Evolutionary conservation across 225 moss, liverwort and hornwort species (phyloP).

Genomic region (Thuidium tamariscinum): DNA sequence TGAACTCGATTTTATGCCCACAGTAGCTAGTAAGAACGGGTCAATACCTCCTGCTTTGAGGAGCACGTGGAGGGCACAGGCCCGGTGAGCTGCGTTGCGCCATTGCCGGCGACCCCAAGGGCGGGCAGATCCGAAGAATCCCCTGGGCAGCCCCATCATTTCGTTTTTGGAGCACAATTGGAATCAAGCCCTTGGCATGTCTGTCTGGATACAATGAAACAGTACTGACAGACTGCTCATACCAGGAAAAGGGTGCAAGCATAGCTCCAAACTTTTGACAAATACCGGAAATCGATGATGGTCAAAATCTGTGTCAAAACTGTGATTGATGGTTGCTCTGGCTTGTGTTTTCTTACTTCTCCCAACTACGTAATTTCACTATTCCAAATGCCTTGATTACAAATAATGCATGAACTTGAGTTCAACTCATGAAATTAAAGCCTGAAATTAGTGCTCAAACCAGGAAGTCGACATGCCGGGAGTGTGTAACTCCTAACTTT

Average conservation of each 20-base stretch:
- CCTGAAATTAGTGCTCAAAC: neutral
- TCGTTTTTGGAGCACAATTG: neutral
- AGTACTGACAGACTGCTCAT: neutral
- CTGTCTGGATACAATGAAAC: neutral
- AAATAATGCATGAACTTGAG: neutral
- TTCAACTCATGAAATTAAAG: neutral
- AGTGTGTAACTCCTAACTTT: neutral
- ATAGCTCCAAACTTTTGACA: neutral
- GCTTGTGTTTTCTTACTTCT: neutral
- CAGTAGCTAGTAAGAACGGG: neutral
- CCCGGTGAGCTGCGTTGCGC: neutral
- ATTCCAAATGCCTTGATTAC: neutral
- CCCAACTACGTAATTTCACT: neutral
- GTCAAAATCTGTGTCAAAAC: neutral
- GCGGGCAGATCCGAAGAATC: neutral
- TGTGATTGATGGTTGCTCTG: neutral
- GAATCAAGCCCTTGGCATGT: neutral
- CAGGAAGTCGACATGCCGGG: neutral
- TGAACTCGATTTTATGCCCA: neutral
- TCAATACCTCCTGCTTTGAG: neutral
- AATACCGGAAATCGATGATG: neutral
- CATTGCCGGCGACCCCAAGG: neutral
- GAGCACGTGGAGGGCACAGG: neutral
- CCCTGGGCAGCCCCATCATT: neutral
- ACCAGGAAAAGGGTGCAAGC: neutral